Base-by-base conservation (phyloP, 106 monocot genomes). In the Amphibolis antarctica region DNA sequence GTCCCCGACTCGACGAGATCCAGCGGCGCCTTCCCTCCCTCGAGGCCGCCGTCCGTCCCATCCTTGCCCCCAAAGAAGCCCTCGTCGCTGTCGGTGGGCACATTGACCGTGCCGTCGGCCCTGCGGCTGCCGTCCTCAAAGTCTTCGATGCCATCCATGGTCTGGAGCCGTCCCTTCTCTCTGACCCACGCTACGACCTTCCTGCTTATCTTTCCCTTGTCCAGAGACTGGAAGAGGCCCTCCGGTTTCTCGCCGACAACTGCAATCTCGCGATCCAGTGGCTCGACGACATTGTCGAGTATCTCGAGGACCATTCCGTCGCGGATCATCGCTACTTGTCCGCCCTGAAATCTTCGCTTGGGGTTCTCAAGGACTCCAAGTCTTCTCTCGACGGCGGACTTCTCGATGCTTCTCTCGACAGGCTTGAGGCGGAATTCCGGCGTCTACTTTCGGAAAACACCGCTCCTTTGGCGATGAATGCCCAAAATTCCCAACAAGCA, bases 71-170 rank as follows among this genome's bases (percentile, higher is more conserved):
- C 22, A 2, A 23, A 19, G 66, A 66, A 2, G 47, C 74, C 21
- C 66, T 66, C 29, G 23, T 58, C 4, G 47, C 66, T 13, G 55
- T 50, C 43, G 46, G 27, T 10, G 48, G 28, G 6, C 74, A 66
- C 74, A 66, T 74, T 28, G 49, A 74, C 58, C 65, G 74, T 46
- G 66, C 74, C 25, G 47, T 73, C 43, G 64, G 58, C 50, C 74
- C 74, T 50, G 74, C 74, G 36, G 66, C 59, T 11, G 74, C 59
- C 0, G 68, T 75, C 52, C 67, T 75, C 52, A 65, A 42, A 47
- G 74, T 68, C 27, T 75, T 75, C 49, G 74, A 75, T 53, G 74
- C 74, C 27, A 68, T 68, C 42, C 74, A 68, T 60, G 62, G 67
- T 4, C 74, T 75, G 11, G 67, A 75, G 60, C 44, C 36, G 7